Percentiles rank a stretch among this genome's conserved stretches.
Conservation (phyloP, 371 early-diverging fungal species). For the Mortierella sp. region DNA sequence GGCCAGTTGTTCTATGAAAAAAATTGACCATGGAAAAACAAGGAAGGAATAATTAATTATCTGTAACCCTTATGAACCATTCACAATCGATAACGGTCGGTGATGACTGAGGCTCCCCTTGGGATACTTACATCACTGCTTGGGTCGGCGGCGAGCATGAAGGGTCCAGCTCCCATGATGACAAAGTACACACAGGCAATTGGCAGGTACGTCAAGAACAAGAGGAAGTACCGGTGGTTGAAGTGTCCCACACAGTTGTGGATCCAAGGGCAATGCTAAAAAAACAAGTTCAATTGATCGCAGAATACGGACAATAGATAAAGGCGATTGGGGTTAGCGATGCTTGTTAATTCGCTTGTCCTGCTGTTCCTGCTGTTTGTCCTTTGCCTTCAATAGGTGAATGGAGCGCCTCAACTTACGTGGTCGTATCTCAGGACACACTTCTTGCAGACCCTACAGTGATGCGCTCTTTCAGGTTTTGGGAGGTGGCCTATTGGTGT, state of each 20-base stretch:
- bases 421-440: conserved; percentile 85
- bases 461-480: conserved; percentile 93
- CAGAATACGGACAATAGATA: no score
- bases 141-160: conserved; percentile 66
- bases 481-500: conserved; percentile 66
- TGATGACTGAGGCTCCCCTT: not conserved
- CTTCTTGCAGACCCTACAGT: conserved; percentile 88
- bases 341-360: no score
- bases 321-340: conserved; percentile 12
- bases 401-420: conserved; percentile 62
- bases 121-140: conserved; percentile 60
- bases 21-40: not conserved
- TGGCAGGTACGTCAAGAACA: conserved; percentile 81
- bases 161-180: conserved; percentile 68
- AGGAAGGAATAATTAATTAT: not conserved
- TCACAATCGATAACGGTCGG: not conserved
- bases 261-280: conserved; percentile 71
- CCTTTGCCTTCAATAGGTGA: not conserved
- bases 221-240: conserved; percentile 87
- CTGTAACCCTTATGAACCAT: no score
- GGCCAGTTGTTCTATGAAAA: conserved; percentile 63
- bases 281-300: no score
- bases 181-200: conserved; percentile 76
- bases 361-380: not conserved
- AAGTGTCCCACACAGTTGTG: conserved; percentile 87